These are phyloP conservation scores for Silybum marianum DNA, from an alignment of 129 eudicot species.

Conservation along the genomic window DNA sequence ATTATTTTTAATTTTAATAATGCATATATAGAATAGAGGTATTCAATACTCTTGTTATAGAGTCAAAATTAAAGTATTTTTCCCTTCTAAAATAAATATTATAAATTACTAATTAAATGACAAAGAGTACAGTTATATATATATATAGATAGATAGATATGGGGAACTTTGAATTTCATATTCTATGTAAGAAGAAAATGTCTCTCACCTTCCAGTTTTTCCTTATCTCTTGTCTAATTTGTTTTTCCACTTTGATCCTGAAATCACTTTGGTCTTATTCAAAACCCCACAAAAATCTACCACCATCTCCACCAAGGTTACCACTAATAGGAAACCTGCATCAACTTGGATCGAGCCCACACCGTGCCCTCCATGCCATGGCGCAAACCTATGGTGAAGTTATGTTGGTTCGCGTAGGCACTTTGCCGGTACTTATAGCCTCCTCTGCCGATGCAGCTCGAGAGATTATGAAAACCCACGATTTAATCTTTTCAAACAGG, in stretches of 20 bases:
- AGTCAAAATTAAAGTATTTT: no score
- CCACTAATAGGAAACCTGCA: slow-evolving; percentile 45
- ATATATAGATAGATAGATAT: no score
- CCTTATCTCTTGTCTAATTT: neutral
- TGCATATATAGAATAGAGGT: no score
- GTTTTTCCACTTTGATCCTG: neutral
- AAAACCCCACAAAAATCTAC: slow-evolving; percentile 23
- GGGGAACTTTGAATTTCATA: no score
- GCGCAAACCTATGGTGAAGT: slow-evolving; percentile 29
- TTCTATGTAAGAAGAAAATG: slow-evolving; percentile 20
- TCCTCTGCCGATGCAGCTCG: slow-evolving; percentile 34
- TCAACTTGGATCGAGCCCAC: slow-evolving; percentile 35
- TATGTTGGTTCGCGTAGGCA: slow-evolving; percentile 36
- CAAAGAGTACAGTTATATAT: no score
- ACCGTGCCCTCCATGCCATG: slow-evolving; percentile 33
- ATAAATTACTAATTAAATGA: no score
- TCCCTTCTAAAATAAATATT: no score
- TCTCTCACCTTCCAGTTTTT: neutral
- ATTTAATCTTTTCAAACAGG: slow-evolving; percentile 25
- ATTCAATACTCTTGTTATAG: no score
- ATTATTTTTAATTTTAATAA: no score
- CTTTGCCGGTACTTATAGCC: slow-evolving; percentile 24
- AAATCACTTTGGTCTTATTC: slow-evolving; percentile 21
- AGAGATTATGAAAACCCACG: slow-evolving; percentile 44
- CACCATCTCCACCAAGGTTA: slow-evolving; percentile 36